phyloP scores from a whole-genome alignment of 2,329 filamentous ascomycete species.

The Calonectria multiphialidica region DNA sequence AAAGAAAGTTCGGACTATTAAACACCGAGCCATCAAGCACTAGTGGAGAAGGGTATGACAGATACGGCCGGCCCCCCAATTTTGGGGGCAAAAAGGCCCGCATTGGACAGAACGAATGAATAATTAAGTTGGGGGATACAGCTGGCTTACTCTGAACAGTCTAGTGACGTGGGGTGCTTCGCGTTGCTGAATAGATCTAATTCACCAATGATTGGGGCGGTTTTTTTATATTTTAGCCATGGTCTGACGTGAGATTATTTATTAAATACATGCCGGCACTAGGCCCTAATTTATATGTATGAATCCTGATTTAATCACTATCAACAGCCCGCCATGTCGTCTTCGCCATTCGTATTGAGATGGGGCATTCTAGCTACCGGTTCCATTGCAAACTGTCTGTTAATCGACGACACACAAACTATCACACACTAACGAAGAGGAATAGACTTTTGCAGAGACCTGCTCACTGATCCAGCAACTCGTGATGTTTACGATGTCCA shows the following conservation, averaged over 20 bases:
- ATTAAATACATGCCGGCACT: background rate
- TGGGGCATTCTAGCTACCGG: background rate
- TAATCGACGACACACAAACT: background rate
- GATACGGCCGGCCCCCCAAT: background rate
- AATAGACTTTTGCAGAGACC: background rate
- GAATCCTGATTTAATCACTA: accelerated
- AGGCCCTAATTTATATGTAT: background rate
- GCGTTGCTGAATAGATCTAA: background rate
- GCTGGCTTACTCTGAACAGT: background rate
- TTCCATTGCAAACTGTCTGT: background rate
- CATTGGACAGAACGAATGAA: too few species aligned
- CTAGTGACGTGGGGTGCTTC: background rate
- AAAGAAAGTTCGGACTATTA: background rate
- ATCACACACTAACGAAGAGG: background rate
- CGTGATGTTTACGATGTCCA: background rate
- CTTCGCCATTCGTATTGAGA: background rate
- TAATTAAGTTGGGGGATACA: background rate
- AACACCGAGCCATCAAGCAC: background rate
- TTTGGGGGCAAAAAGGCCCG: background rate
- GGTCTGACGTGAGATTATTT: background rate
- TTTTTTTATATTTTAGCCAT: too few species aligned
- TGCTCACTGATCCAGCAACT: background rate
- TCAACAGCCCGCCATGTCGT: background rate
- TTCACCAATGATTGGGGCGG: background rate
- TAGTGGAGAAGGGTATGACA: too few species aligned